These are phyloP conservation scores for Volvox africanus DNA, from an alignment of 139 green algal species.

Conservation along the genomic window DNA sequence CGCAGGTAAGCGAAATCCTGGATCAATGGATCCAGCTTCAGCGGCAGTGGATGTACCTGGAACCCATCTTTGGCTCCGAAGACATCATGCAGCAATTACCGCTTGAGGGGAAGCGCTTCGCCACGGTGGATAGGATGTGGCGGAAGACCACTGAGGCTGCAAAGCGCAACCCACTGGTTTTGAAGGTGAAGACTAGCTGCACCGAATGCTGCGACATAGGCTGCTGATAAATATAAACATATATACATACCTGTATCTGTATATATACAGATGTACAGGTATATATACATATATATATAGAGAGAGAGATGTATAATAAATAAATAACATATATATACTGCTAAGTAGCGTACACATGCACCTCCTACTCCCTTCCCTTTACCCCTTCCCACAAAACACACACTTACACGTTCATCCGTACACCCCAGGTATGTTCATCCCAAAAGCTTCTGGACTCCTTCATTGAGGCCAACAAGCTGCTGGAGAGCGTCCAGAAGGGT, in stretches of 20 bases:
- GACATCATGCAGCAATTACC: slow-evolving; percentile 91
- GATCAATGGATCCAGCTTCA: slow-evolving; percentile 86
- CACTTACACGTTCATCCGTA: not conserved
- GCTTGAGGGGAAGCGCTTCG: slow-evolving; percentile 87
- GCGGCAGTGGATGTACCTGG: slow-evolving; percentile 88
- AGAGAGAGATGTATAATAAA: too few relatives aligned
- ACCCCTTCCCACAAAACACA: too few relatives aligned
- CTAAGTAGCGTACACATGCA: too few relatives aligned
- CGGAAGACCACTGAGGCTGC: slow-evolving; percentile 77
- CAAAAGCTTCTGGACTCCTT: slow-evolving; percentile 78
- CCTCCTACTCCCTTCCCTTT: too few relatives aligned
- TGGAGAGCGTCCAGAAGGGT: slow-evolving; percentile 81
- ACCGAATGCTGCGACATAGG: too few relatives aligned
- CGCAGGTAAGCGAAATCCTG: slow-evolving; percentile 74
- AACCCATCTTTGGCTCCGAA: slow-evolving; percentile 87
- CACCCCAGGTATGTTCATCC: slow-evolving; percentile 64
- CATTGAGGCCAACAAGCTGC: slow-evolving; percentile 74
- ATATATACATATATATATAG: too few relatives aligned
- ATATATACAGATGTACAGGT: too few relatives aligned
- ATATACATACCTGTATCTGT: too few relatives aligned
- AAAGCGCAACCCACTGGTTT: slow-evolving; percentile 62
- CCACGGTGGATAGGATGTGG: slow-evolving; percentile 83
- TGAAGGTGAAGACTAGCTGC: slow-evolving; percentile 70
- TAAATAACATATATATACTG: too few relatives aligned
- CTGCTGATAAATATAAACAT: too few relatives aligned